phyloP scores from a whole-genome alignment of 345 rosid genomes.

The Ceriops decandra region DNA sequence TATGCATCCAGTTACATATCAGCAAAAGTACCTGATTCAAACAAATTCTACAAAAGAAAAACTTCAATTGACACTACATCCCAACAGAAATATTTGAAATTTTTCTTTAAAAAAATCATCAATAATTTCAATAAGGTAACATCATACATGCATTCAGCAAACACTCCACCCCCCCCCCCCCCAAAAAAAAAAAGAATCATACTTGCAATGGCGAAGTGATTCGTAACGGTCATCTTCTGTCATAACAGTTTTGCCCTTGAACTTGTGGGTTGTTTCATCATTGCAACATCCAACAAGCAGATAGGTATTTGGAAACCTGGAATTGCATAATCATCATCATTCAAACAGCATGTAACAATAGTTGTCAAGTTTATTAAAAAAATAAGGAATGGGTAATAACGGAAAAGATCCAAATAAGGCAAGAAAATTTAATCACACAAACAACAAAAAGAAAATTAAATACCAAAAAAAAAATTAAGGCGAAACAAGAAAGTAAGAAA shows the following conservation, averaged over 20 bases:
- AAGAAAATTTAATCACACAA: background rate
- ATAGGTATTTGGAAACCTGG: conserved; percentile 74
- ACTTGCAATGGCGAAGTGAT: conserved; percentile 98
- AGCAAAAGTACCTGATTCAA: background rate
- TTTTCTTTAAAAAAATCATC: background rate
- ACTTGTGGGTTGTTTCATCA: conserved; percentile 78
- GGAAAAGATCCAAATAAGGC: background rate
- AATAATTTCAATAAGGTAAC: background rate
- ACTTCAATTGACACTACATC: background rate
- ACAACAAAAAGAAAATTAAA: background rate
- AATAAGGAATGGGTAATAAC: background rate
- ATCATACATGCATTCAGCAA: conserved; percentile 62
- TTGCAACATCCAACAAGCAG: conserved; percentile 90
- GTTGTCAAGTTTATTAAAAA: background rate
- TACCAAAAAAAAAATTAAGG: background rate
- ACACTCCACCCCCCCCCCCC: no score
- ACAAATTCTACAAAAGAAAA: background rate
- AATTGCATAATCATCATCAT: background rate
- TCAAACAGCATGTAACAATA: background rate
- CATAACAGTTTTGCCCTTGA: conserved; percentile 91
- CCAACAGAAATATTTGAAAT: background rate
- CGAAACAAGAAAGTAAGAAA: background rate
- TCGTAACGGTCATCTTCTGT: conserved; percentile 78
- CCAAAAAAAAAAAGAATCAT: conserved; percentile 4
- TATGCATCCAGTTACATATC: background rate